Base-by-base conservation (phyloP, 129 eudicot species). In the Heracleum sosnowskyi region DNA sequence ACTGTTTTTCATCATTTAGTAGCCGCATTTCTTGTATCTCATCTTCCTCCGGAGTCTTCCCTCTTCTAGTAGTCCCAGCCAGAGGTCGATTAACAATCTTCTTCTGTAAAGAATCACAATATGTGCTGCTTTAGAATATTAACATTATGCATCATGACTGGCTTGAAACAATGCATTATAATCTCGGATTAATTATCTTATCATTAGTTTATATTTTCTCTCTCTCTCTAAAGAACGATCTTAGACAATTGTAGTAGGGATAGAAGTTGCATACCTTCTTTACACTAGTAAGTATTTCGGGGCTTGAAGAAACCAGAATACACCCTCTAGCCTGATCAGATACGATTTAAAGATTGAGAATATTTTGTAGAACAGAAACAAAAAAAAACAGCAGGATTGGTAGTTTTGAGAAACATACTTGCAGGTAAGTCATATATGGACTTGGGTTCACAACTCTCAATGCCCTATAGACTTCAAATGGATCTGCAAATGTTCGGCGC, bases 371-470 rank as follows among this genome's bases (percentile, higher is more conserved):
- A 15, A 47, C 57, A 35, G 68, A 39, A 68, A 29, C 22, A 34
- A 37, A 31, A 24, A 41, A 16, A 36, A 42, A 29, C 41, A 63
- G 39, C 15, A 70, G 4, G 34, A 55, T 57, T 57, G 41, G 76
- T 53, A 51, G 46, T 55, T 57, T 5, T 13, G 33, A 69, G 46
- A 11, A 75, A 73, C 79, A 42, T 63, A 94, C 98, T 85, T 94
- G 98, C 81, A 94, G 74, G 86, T 94, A 94, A 79, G 91, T 84
- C 98, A 94, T 91, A 80, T 88, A 88, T 77, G 98, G 98, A 83
- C 97, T 94, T 75, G 98, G 98, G 87, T 94, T 91, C 49, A 87
- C 96, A 74, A 94, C 86, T 88, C 98, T 90, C 84, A 94, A 81
- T 69, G 97, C 93, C 87, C 98, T 84, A 69, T 94, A 94, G 39